Evolutionary conservation across 106 monocot species (phyloP), one percentile per base, ranked within the genome.

Genomic region (Dactylorhiza incarnata): DNA sequence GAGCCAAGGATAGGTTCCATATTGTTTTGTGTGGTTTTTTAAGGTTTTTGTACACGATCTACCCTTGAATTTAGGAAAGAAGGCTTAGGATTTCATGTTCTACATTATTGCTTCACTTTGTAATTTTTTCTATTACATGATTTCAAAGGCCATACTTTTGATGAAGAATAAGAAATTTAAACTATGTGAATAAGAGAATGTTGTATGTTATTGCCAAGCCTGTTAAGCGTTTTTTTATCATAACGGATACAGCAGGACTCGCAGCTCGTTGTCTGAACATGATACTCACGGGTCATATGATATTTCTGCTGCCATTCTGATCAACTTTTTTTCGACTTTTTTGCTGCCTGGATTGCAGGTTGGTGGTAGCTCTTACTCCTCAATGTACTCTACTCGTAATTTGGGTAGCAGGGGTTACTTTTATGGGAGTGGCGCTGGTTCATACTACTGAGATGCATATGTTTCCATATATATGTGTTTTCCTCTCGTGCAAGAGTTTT

Each of bases 401-500:
- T 76, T 89, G 49, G 71, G 87, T 79, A 83, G 91, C 37, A 76
- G 75, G 71, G 81, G 89, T 20, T 91, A 95, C 70, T 73, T 82
- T 6, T 79, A 87, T 37, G 74, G 86, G 24, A 75, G 91, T 73
- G 84, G 91, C 48, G 86, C 95, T 49, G 84, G 89, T 37, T 89
- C 91, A 63, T 95, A 95, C 82, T 95, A 95, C 76, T 95, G 70
- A 91, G 95, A 91, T 95, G 74, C 75, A 66, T 53, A 73, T 8
- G 67, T 23, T 48, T 26, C 54, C 26, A 37, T 37, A 37, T 37
- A 37, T 37, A 37, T 3, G 1, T 78, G 8, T 5, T 44, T 77
- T 45, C 1, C 26, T 58, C 9, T 29, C 6, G 1, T 8, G 6
- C 22, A 9, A 51, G 1, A 37, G 2, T 15, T 68, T 68, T 68